Evolutionary conservation across 306 rosid species (phyloP).

Genomic region (Prosopis cineraria): DNA sequence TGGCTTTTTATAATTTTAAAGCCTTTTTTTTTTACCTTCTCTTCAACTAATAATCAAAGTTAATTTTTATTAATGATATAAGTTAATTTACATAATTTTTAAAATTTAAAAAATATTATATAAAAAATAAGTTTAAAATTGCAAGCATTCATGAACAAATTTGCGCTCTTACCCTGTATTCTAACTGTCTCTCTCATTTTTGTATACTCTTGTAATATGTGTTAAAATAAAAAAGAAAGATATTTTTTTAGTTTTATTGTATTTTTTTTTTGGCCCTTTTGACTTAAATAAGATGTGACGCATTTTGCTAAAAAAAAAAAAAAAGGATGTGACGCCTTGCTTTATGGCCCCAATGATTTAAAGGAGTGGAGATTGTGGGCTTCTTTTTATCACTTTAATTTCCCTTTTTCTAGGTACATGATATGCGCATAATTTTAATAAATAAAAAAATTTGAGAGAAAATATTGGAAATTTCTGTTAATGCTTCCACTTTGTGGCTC

Average conservation of each 20-base stretch:
- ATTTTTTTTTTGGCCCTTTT: background rate
- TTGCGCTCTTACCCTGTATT: too few relatives aligned
- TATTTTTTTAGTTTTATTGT: background rate
- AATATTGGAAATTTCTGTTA: background rate
- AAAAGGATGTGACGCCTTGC: constrained; percentile 12
- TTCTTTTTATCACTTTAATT: background rate
- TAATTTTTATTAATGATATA: too few relatives aligned
- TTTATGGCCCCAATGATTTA: background rate
- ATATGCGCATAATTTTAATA: background rate
- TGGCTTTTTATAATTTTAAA: too few relatives aligned
- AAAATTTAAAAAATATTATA: too few relatives aligned
- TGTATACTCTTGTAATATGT: background rate
- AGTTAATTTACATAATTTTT: too few relatives aligned
- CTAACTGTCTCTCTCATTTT: background rate
- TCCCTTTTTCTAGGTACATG: background rate
- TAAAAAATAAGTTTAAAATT: too few relatives aligned
- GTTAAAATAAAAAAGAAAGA: background rate
- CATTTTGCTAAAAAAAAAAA: too few relatives aligned
- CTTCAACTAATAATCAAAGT: too few relatives aligned
- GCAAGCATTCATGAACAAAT: too few relatives aligned
- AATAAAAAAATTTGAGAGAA: background rate
- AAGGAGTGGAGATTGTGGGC: background rate
- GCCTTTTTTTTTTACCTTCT: too few relatives aligned
- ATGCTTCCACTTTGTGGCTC: constrained; percentile 2
- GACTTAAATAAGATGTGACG: constrained; percentile 22